A percentile compares a stretch with the other conserved stretches of the same genome.
Evolutionary conservation across 1,284 basidiomycete species (phyloP).

Genomic region (Coniferiporia sulphurascens): DNA sequence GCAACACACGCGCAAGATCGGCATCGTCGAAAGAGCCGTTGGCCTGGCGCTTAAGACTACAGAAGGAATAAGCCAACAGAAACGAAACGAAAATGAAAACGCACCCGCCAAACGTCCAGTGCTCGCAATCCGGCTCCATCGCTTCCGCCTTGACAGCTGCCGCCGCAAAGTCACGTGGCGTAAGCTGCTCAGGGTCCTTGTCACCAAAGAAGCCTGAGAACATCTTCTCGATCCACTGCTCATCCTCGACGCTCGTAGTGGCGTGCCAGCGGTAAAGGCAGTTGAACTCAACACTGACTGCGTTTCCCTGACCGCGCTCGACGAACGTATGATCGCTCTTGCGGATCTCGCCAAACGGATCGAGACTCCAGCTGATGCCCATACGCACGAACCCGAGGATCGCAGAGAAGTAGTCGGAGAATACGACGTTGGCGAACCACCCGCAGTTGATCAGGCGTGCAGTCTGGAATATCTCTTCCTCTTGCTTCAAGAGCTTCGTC

Average conservation of each 20-base stretch:
- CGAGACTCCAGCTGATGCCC: constrained; percentile 21
- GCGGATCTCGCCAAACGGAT: constrained; percentile 23
- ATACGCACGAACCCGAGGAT: constrained; percentile 26
- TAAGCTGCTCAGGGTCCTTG: constrained; percentile 50
- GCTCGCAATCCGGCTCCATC: constrained; percentile 29
- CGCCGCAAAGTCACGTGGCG: constrained; percentile 53
- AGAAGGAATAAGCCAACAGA: background rate
- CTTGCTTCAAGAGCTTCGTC: constrained; percentile 24
- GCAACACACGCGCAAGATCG: constrained; percentile 65
- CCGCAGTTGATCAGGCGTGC: constrained; percentile 33
- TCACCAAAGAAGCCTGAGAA: constrained; percentile 50
- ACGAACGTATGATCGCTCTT: constrained; percentile 23
- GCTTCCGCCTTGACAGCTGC: constrained; percentile 38
- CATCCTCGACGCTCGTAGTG: constrained; percentile 64
- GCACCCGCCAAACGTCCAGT: constrained; percentile 68
- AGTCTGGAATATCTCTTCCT: constrained; percentile 35
- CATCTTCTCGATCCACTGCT: constrained; percentile 54
- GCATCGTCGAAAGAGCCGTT: constrained; percentile 67
- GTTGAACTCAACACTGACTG: constrained; percentile 28
- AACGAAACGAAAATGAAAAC: constrained; percentile 13
- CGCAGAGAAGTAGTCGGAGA: constrained; percentile 25
- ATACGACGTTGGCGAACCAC: constrained; percentile 27
- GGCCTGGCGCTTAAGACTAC: constrained; percentile 55
- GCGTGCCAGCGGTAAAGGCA: constrained; percentile 58
- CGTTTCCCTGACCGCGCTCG: constrained; percentile 26